Base-by-base conservation (phyloP, 169 alveolate genomes). In the Plasmodium malariae region DNA sequence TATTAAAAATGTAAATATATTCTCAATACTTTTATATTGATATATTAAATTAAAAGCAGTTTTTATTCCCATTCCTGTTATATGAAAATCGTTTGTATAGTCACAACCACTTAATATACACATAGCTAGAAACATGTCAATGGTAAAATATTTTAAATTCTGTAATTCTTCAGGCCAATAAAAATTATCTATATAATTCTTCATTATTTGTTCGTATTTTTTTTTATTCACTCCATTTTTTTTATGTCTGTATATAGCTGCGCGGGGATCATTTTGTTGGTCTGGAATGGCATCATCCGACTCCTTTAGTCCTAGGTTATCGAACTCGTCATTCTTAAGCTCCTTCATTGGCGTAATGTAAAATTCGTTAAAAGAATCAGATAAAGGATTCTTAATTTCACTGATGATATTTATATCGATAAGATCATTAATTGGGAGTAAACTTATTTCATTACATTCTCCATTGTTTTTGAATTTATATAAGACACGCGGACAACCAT, bases 401-500 rank as follows among this genome's bases (percentile, higher is more conserved):
- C 48, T 76, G 67, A 94, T 49, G 65, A 92, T 17, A 85, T 72
- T 60, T 71, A 57, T 2, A 26, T 86, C 92, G 6, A 69, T 37
- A 21, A 86, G 40, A 70, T 86, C 92, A 57, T 86, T 72, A 30
- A 86, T 86, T 2, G 92, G 92, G 37, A 86, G 14, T 14, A 86
- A 51, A 36, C 78, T 90, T 37, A 94, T 48, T 68, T 94, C 95
- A 48, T 88, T 91, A 60, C 95, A 94, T 14, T 88, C 88, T 30
- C 96, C 96, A 36, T 74, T 95, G 40, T 89, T 91, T 85, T 95
- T 95, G 60, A 93, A 70, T 86, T 96, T 96, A 88, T 92, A 95
- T 87, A 95, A 51, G 32, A 96, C 97, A n/a, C 95, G 78, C 6
- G 96, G 96, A 80, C 99, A 96, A 24, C 99, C 99, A 92, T 96